Evolutionary conservation across 2,329 filamentous ascomycete genomes (phyloP).

Genomic region (Arthrocladium fulminans): DNA sequence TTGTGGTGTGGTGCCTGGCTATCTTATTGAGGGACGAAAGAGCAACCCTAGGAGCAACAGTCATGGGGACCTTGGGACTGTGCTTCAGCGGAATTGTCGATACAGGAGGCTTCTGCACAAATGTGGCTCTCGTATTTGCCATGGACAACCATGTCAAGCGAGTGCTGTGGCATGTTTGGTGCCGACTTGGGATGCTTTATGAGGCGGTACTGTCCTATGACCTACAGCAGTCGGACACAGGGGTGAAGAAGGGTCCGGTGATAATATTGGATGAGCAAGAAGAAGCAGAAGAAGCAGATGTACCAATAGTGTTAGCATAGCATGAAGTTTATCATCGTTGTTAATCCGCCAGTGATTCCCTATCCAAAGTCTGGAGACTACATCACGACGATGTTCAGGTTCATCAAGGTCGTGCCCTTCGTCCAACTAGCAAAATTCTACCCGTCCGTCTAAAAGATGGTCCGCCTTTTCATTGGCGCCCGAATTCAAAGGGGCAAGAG

Average conservation of each 20-base stretch:
- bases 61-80: not conserved
- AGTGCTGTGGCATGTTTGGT: not conserved
- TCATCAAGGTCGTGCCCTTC: conserved; percentile 13
- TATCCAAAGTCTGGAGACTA: conserved; percentile 23
- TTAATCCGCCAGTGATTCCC: not conserved
- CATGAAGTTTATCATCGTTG: not conserved
- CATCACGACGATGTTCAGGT: conserved; percentile 21
- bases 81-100: not conserved
- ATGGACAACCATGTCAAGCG: not conserved
- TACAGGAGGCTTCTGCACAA: not conserved
- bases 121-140: not conserved
- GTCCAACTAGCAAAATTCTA: conserved; percentile 11
- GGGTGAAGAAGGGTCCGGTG: not conserved
- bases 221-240: not conserved
- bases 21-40: not conserved
- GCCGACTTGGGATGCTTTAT: not conserved
- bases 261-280: not conserved
- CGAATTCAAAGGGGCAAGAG: not conserved
- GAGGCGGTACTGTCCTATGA: not conserved
- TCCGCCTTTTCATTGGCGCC: conserved; percentile 1
- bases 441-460: not conserved
- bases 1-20: not conserved
- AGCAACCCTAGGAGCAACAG: not conserved
- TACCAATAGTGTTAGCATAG: conserved; percentile 3
- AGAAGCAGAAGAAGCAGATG: not conserved